Conservation (phyloP, 805 yeast genomes). For the Trichomonascus vanleenenianus region DNA sequence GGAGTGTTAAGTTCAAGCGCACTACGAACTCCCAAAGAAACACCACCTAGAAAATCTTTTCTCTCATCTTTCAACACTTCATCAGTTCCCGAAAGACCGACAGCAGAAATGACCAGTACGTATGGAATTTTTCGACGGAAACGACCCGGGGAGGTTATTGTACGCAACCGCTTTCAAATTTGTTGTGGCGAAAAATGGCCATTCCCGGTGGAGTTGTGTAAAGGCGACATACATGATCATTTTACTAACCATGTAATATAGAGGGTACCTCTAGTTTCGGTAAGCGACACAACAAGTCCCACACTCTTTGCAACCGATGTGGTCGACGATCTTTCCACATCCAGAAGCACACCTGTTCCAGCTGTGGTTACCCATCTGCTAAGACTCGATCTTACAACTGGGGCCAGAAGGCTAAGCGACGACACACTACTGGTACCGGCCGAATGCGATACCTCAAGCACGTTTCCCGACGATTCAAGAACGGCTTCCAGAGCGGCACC, state of each 20-base stretch:
- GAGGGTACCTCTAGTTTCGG: slow-evolving; percentile 99
- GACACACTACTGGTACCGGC: slow-evolving; percentile 99
- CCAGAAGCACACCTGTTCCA: slow-evolving; percentile 98
- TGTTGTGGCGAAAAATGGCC: background rate
- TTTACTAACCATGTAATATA: slow-evolving; percentile 3
- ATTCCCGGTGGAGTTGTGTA: background rate
- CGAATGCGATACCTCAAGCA: slow-evolving; percentile 97
- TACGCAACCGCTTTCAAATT: too few relatives aligned
- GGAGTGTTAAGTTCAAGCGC: too few relatives aligned
- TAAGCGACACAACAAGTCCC: slow-evolving; percentile 99
- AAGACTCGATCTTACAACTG: slow-evolving; percentile 91
- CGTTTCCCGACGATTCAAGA: slow-evolving; percentile 97
- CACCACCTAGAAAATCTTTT: too few relatives aligned
- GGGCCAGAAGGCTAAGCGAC: slow-evolving; percentile 99
- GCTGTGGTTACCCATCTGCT: slow-evolving; percentile 99
- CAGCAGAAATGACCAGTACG: too few relatives aligned
- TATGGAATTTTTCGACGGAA: too few relatives aligned
- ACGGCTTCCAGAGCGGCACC: slow-evolving; percentile 91
- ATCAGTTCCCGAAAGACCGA: too few relatives aligned
- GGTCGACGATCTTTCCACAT: slow-evolving; percentile 98
- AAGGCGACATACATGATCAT: background rate
- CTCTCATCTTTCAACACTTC: too few relatives aligned
- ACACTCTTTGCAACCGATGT: slow-evolving; percentile 95
- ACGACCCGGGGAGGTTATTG: too few relatives aligned
- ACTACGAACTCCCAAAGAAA: too few relatives aligned